Conservation (phyloP, 169 alveolate genomes). For the Toxoplasma gondii region DNA sequence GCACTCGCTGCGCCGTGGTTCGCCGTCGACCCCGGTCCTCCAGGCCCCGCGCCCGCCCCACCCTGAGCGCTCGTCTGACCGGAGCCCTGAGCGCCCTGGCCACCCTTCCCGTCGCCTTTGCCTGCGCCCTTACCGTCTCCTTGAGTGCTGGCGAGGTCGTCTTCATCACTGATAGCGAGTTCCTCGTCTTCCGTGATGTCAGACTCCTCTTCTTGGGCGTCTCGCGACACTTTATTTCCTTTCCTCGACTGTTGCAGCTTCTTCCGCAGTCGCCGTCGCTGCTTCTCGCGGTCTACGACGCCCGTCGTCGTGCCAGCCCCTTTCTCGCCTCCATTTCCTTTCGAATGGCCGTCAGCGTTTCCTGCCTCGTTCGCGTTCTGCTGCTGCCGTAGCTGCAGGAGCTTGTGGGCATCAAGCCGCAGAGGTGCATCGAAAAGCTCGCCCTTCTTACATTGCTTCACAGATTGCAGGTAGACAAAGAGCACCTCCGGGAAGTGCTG, state of each 20-base stretch:
- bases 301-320: background rate
- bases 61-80: background rate
- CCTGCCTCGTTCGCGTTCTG: background rate
- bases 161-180: constrained; percentile 20
- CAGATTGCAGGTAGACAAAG: constrained; percentile 85
- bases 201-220: constrained; percentile 4
- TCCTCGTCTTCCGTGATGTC: constrained; percentile 43
- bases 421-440: constrained; percentile 90
- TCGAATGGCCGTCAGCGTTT: background rate
- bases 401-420: constrained; percentile 82
- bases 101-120: background rate
- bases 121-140: background rate
- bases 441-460: constrained; percentile 88
- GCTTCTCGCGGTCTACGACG: constrained; percentile 26
- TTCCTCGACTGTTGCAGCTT: constrained; percentile 43
- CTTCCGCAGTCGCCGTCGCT: constrained; percentile 47
- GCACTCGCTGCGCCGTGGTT: background rate
- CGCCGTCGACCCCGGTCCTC: background rate
- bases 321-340: constrained; percentile 30
- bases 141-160: constrained; percentile 54
- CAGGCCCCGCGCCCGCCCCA: constrained; percentile 2
- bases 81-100: background rate
- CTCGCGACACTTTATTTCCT: constrained; percentile 2
- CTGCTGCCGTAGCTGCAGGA: constrained; percentile 64
- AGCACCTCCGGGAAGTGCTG: constrained; percentile 87